Evolutionary conservation across 371 early-diverging fungal species (phyloP), one percentile per base, ranked within the genome.

Genomic region (Syncephalis fuscata): DNA sequence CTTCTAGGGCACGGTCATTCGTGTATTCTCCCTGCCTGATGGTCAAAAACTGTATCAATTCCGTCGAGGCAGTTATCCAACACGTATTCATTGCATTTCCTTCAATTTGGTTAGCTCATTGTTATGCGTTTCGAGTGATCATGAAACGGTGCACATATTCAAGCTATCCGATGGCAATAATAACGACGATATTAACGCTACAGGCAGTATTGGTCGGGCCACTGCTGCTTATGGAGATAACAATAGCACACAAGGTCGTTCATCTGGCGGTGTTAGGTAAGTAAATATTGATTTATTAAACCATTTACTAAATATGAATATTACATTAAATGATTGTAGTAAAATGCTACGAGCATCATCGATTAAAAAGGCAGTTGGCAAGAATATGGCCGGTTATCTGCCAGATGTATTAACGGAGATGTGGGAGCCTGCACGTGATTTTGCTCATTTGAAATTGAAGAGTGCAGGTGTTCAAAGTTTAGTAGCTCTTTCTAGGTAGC

Each of bases 61-160:
- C 65, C 76, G 97, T 48, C 68, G 97, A 24, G 97, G 97, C 45
- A 74, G 92, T 4, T 90, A 89, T 56, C 78, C 88, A 2, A 85
- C 93, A 17, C 71, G 78, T 40, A 95, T 97, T 49, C 85, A 79
- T 55, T 91, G 86, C 19, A 73, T 97, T 43, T 71, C 90, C 0
- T 97, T 97, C 59, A 89, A 89, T 53, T 62, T 81, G 2, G 72
- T 78, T 17, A 78, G 76, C 50, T 76, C 84, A 4, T 59, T 91
- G 36, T 71, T 96, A 15, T 75, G 84, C 56, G 92, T 91, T 2
- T 86, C 91, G 0, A 81, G 82, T 50, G 94, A 88, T 49, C 84
- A 92, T 0, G 93, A 95, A 45, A 96, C 97, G 0, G 86, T 96
- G n/a, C 97, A 96, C 55, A 83, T 96, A n/a, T 96, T 87, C 66